phyloP scores from a whole-genome alignment of 495 filamentous ascomycete genomes.

The Penicillium pancosmium region DNA sequence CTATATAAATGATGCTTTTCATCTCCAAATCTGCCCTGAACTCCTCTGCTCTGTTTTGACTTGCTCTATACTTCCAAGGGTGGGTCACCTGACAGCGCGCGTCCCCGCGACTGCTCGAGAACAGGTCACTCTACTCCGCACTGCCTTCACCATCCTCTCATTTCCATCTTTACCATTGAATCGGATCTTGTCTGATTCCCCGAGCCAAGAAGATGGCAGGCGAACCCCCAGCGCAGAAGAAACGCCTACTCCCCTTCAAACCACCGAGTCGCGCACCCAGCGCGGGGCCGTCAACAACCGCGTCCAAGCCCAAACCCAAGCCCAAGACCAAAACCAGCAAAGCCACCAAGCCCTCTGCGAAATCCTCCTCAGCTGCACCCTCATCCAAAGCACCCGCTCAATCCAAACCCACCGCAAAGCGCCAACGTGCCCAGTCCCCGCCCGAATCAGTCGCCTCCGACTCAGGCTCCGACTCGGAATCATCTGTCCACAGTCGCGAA shows the following conservation, averaged over 20 bases:
- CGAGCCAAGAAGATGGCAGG: constrained; percentile 33
- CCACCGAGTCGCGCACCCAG: constrained; percentile 45
- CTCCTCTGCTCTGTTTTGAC: too few species aligned
- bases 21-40: too few species aligned
- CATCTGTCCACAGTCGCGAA: constrained; percentile 20
- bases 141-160: too few species aligned
- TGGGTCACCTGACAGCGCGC: too few species aligned
- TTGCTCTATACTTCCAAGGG: too few species aligned
- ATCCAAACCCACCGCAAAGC: constrained; percentile 11
- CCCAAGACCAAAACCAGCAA: constrained; percentile 18
- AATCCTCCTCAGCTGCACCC: constrained; percentile 22
- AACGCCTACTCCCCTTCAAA: constrained; percentile 51
- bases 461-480: constrained; percentile 28
- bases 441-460: constrained; percentile 19
- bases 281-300: constrained; percentile 23
- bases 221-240: constrained; percentile 43
- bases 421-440: constrained; percentile 16
- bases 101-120: too few species aligned
- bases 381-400: constrained; percentile 11
- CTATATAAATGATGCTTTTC: too few species aligned
- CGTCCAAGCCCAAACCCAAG: constrained; percentile 27
- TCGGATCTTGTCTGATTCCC: background rate
- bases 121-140: too few species aligned
- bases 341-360: constrained; percentile 20
- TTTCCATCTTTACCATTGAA: too few species aligned